A percentile compares a stretch with the other conserved stretches of the same genome.
Conservation (phyloP, 139 green algal genomes). For the Chlamydomonas eustigma region DNA sequence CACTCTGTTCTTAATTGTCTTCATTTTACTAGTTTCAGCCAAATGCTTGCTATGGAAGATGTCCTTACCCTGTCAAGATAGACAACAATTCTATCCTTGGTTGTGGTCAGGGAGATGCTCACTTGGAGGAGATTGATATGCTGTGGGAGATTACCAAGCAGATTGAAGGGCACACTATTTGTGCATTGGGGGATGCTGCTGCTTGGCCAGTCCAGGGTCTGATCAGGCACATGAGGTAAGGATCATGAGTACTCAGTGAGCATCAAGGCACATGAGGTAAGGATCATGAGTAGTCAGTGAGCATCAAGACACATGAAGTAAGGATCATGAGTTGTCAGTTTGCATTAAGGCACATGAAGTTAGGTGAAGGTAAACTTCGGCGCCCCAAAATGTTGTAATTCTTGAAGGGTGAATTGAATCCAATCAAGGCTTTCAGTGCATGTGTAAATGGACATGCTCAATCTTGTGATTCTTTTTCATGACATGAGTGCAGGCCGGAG, state of each 20-base stretch:
- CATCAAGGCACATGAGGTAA: not conserved
- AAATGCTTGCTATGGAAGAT: too few relatives aligned
- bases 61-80: too few relatives aligned
- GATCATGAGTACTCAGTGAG: conserved; percentile 15
- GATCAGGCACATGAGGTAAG: conserved; percentile 91
- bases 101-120: conserved; percentile 51
- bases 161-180: conserved; percentile 96
- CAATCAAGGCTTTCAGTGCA: not conserved
- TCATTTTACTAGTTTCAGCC: too few relatives aligned
- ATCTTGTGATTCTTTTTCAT: not conserved
- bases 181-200: conserved; percentile 93
- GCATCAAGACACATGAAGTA: not conserved
- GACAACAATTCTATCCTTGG: not conserved
- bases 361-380: not conserved
- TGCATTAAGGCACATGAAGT: not conserved
- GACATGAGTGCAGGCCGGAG: not conserved
- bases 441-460: not conserved
- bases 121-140: conserved; percentile 98
- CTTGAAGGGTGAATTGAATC: not conserved
- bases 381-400: not conserved
- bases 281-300: not conserved
- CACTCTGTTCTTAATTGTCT: too few relatives aligned
- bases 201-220: conserved; percentile 95
- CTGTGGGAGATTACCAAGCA: conserved; percentile 95
- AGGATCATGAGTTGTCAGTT: too few relatives aligned